Evolutionary conservation across 176 grass and related monocot genomes (phyloP).

Genomic region (Avena eriantha): DNA sequence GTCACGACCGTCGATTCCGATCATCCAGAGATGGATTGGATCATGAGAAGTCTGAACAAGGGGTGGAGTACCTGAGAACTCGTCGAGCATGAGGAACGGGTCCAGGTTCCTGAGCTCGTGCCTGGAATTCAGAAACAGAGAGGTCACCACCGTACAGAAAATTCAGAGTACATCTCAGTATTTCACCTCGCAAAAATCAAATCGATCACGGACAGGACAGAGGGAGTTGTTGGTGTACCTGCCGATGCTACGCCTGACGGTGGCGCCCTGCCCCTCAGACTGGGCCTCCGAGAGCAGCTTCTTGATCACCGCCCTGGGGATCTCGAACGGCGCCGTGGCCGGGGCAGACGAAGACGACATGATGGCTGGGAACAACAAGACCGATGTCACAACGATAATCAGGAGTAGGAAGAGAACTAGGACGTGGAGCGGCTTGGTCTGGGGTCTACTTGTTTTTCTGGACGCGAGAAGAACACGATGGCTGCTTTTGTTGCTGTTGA

Average conservation of each 20-base stretch:
- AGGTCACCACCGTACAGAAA: background rate
- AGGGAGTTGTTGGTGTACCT: slow-evolving; percentile 33
- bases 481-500: background rate
- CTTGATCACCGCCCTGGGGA: slow-evolving; percentile 63
- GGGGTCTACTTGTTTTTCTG: slow-evolving; percentile 3
- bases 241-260: slow-evolving; percentile 79
- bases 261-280: slow-evolving; percentile 76
- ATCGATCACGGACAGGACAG: background rate
- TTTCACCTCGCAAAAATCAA: no score
- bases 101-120: slow-evolving; percentile 68
- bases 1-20: no score
- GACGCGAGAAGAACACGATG: background rate
- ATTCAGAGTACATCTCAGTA: background rate
- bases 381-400: background rate
- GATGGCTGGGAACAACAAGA: slow-evolving; percentile 18
- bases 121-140: slow-evolving; percentile 13
- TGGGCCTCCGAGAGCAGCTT: slow-evolving; percentile 71
- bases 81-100: slow-evolving; percentile 81
- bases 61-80: slow-evolving; percentile 59
- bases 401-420: background rate
- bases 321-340: slow-evolving; percentile 40
- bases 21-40: no score
- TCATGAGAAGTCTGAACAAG: no score
- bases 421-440: background rate
- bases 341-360: slow-evolving; percentile 1